phyloP scores from a whole-genome alignment of 768 basidiomycete genomes.

The Phlebiopsis gigantea region DNA sequence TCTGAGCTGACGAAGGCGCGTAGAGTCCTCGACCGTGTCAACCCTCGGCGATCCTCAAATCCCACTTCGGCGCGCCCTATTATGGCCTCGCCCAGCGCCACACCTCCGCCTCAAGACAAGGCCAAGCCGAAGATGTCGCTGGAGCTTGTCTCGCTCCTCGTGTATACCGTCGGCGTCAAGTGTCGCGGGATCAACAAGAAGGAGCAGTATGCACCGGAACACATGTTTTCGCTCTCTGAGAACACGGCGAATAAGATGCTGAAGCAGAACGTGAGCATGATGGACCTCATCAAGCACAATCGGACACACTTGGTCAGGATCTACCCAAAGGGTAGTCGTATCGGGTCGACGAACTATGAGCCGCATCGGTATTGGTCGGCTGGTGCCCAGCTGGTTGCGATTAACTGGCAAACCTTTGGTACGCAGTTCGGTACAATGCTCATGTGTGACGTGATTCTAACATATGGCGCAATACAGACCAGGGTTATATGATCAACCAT shows the following conservation, averaged over 20 bases:
- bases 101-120: constrained; percentile 12
- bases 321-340: constrained; percentile 80
- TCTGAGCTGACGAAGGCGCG: constrained; percentile 35
- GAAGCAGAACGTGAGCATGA: constrained; percentile 56
- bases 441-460: neutral
- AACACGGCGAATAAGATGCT: constrained; percentile 70
- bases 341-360: constrained; percentile 83
- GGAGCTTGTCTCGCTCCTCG: constrained; percentile 66
- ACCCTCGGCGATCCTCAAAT: constrained; percentile 9
- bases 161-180: constrained; percentile 95
- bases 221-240: constrained; percentile 93
- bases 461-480: constrained; percentile 42
- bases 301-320: constrained; percentile 76
- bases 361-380: constrained; percentile 88
- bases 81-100: neutral
- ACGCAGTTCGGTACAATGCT: constrained; percentile 21
- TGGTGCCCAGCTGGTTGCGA: constrained; percentile 84
- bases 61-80: constrained; percentile 10
- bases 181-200: constrained; percentile 88
- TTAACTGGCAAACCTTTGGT: constrained; percentile 99
- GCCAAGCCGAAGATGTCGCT: constrained; percentile 68
- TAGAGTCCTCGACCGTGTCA: constrained; percentile 36
- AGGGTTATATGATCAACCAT: constrained; percentile 88
- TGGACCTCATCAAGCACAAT: constrained; percentile 82
- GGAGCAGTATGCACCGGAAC: constrained; percentile 77